Conservation (phyloP, 1,284 basidiomycete species). For the Apiotrichum veenhuisii region DNA sequence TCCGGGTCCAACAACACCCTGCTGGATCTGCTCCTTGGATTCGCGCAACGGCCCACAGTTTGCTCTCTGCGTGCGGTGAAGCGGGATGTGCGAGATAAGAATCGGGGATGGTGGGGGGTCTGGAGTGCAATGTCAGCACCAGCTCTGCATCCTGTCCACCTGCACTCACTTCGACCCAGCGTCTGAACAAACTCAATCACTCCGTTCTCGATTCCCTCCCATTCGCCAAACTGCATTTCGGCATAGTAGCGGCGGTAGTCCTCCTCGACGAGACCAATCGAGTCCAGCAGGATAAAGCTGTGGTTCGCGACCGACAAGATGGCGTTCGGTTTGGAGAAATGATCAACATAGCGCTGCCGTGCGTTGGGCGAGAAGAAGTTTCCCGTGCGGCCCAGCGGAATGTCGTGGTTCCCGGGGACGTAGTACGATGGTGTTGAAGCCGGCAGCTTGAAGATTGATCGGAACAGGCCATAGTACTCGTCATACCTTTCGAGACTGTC, state of each 20-base stretch:
- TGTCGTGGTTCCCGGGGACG: constrained; percentile 81
- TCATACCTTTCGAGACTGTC: constrained; percentile 55
- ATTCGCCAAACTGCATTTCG: constrained; percentile 55
- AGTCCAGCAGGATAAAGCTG: constrained; percentile 68
- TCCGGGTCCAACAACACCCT: constrained; percentile 71
- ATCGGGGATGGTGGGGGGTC: constrained; percentile 53
- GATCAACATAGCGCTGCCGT: constrained; percentile 60
- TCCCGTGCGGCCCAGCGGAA: constrained; percentile 59
- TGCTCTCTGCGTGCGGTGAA: constrained; percentile 65
- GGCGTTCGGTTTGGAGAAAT: constrained; percentile 48
- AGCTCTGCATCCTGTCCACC: neutral
- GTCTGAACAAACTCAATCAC: constrained; percentile 67
- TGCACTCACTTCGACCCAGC: constrained; percentile 55
- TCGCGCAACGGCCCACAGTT: constrained; percentile 73
- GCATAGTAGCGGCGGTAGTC: constrained; percentile 64
- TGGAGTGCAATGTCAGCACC: constrained; percentile 18
- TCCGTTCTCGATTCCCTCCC: constrained; percentile 59
- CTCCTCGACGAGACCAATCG: constrained; percentile 69
- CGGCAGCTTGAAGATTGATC: constrained; percentile 58
- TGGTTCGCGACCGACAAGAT: constrained; percentile 60
- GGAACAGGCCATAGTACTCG: constrained; percentile 60
- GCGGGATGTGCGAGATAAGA: constrained; percentile 76
- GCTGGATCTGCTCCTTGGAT: constrained; percentile 60
- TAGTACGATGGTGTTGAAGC: constrained; percentile 55
- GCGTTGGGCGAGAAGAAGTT: constrained; percentile 58